A percentile compares a stretch with the other conserved stretches of the same genome.
phyloP scores from a whole-genome alignment of 805 yeast species.

The Kluyveromyces siamensis region DNA sequence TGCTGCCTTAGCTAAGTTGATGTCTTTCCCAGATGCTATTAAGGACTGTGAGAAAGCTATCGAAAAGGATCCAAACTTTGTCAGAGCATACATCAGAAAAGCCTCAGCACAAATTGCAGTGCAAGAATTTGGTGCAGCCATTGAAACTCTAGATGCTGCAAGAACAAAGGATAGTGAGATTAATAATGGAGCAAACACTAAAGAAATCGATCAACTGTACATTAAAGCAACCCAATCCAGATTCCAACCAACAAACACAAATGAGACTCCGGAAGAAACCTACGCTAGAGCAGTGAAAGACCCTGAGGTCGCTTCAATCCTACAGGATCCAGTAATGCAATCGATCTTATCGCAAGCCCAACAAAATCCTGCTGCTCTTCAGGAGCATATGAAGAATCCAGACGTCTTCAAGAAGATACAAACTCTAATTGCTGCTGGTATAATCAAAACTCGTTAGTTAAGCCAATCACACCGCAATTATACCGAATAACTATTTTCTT shows the following conservation, averaged over 20 bases:
- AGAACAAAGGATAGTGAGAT: slow-evolving; percentile 62
- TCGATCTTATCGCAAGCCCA: slow-evolving; percentile 89
- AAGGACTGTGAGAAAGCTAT: slow-evolving; percentile 88
- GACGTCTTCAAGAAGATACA: slow-evolving; percentile 81
- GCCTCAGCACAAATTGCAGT: slow-evolving; percentile 90
- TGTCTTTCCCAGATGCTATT: slow-evolving; percentile 96
- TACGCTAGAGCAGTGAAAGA: slow-evolving; percentile 83
- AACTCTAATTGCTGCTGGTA: slow-evolving; percentile 90
- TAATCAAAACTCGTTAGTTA: slow-evolving; percentile 72
- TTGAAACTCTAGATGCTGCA: slow-evolving; percentile 74
- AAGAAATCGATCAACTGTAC: slow-evolving; percentile 76
- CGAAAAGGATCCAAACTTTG: slow-evolving; percentile 74
- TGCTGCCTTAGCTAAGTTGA: slow-evolving; percentile 86
- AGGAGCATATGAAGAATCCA: slow-evolving; percentile 97
- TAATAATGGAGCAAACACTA: slow-evolving; percentile 48
- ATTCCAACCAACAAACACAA: slow-evolving; percentile 68
- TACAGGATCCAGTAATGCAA: slow-evolving; percentile 95
- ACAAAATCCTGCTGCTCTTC: slow-evolving; percentile 91
- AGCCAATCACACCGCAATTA: neutral
- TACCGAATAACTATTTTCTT: neutral
- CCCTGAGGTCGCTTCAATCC: slow-evolving; percentile 85
- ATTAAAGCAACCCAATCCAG: slow-evolving; percentile 71
- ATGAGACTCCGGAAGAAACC: slow-evolving; percentile 89
- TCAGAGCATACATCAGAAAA: slow-evolving; percentile 94
- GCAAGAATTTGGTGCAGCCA: slow-evolving; percentile 73